A percentile compares a stretch with the other conserved stretches of the same genome.
Evolutionary conservation across 257 asterid genomes (phyloP).

Genomic region (Anisodus tanguticus): DNA sequence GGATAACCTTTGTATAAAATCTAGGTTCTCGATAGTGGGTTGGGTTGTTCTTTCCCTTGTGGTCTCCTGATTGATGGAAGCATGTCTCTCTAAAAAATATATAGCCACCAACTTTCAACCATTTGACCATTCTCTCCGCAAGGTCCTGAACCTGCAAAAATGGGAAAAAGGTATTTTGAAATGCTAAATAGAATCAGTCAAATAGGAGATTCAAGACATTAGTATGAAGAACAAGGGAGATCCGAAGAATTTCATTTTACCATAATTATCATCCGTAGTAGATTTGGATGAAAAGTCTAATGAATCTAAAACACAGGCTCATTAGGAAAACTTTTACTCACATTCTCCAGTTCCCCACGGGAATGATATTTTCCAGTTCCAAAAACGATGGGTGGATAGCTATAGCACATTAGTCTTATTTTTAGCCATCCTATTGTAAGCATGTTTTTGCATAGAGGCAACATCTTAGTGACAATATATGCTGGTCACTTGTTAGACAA

Average conservation of each 20-base stretch:
- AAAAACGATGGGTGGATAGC: neutral
- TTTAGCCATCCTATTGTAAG: neutral
- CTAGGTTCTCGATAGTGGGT: slow-evolving; percentile 96
- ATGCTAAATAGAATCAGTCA: neutral
- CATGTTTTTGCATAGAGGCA: neutral
- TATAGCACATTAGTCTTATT: neutral
- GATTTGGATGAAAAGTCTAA: neutral
- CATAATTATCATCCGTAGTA: neutral
- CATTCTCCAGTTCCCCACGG: neutral
- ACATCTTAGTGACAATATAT: neutral
- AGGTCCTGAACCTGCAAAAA: slow-evolving; percentile 73
- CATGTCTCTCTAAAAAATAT: slow-evolving; percentile 94
- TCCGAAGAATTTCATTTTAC: neutral
- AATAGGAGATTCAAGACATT: neutral
- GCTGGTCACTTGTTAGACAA: neutral
- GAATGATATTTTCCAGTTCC: neutral
- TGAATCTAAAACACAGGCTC: neutral
- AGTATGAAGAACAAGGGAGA: neutral
- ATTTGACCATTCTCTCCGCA: slow-evolving; percentile 71
- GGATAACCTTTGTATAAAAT: slow-evolving; percentile 79
- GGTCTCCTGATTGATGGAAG: slow-evolving; percentile 91
- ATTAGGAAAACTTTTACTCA: neutral
- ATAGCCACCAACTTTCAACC: slow-evolving; percentile 94
- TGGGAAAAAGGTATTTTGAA: neutral
- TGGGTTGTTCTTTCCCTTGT: slow-evolving; percentile 82